phyloP scores from a whole-genome alignment of 1,284 basidiomycete species.

The Microbotryum scabiosae region DNA sequence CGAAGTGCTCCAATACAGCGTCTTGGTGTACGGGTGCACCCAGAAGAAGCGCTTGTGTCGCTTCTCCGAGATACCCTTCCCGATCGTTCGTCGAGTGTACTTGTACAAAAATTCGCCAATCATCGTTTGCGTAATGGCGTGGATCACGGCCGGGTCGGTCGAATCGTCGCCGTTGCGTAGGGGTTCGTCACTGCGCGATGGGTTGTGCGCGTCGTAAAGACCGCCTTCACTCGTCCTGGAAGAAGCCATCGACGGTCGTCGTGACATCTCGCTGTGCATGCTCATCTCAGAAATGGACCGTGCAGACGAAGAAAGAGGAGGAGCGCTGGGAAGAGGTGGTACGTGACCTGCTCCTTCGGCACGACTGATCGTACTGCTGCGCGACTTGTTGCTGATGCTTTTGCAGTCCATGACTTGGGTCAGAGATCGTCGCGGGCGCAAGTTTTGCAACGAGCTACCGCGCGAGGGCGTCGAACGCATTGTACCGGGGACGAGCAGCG shows the following conservation, averaged over 20 bases:
- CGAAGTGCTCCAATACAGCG: conserved; percentile 84
- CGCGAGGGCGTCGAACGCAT: too few relatives aligned
- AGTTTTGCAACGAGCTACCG: too few relatives aligned
- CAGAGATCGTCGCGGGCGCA: too few relatives aligned
- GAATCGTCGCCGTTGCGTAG: conserved; percentile 38
- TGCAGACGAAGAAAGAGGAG: conserved; percentile 8
- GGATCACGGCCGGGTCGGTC: conserved; percentile 80
- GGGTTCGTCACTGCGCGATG: conserved; percentile 1
- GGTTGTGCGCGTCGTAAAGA: conserved; percentile 10
- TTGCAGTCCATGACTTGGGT: too few relatives aligned
- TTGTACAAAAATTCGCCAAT: conserved; percentile 98
- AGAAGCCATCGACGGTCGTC: conserved; percentile 32
- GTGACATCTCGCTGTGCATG: conserved; percentile 24
- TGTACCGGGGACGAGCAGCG: too few relatives aligned
- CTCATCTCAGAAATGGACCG: conserved; percentile 28
- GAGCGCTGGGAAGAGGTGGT: conserved; percentile 3
- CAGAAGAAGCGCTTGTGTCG: conserved; percentile 96
- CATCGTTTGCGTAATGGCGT: conserved; percentile 99
- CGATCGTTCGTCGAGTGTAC: conserved; percentile 86
- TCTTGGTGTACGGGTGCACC: conserved; percentile 98
- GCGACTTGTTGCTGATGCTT: too few relatives aligned
- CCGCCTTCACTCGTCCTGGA: conserved; percentile 37
- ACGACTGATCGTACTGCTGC: too few relatives aligned
- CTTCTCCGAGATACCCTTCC: conserved; percentile 81
- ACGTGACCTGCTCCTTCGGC: neutral